These are phyloP conservation scores for Cicer cuneatum DNA, from an alignment of 306 rosid genomes.

Conservation along the genomic window DNA sequence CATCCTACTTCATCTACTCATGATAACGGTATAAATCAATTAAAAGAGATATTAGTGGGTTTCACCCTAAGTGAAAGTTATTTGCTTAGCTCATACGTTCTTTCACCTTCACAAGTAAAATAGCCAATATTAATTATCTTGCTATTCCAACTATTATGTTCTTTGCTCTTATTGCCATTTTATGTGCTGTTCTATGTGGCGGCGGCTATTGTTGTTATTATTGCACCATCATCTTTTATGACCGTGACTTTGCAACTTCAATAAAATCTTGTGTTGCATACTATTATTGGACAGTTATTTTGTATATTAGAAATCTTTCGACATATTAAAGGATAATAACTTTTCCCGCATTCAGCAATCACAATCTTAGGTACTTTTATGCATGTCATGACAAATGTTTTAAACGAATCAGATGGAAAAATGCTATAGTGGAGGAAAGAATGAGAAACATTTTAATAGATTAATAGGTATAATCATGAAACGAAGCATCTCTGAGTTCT, in stretches of 20 bases:
- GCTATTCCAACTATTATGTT: conserved; percentile 10
- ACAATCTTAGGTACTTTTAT: conserved; percentile 3
- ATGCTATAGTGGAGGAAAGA: conserved; percentile 16
- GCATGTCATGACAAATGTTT: conserved; percentile 5
- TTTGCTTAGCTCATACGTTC: conserved; percentile 32
- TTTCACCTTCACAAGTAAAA: conserved; percentile 32
- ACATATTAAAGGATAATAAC: neutral
- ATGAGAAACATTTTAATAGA: conserved; percentile 20
- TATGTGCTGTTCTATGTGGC: conserved; percentile 6
- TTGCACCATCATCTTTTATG: conserved; percentile 37
- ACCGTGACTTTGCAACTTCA: conserved; percentile 1
- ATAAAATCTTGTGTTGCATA: conserved; percentile 11
- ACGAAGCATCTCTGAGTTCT: conserved; percentile 25
- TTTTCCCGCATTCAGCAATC: neutral
- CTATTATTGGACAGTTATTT: conserved; percentile 1
- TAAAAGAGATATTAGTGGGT: conserved; percentile 24
- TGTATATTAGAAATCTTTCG: neutral
- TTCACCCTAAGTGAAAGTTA: conserved; percentile 5
- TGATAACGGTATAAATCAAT: conserved; percentile 54
- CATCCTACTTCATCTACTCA: conserved; percentile 44
- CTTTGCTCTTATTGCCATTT: conserved; percentile 25
- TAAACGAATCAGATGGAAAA: neutral
- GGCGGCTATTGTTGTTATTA: conserved; percentile 16
- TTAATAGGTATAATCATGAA: conserved; percentile 4
- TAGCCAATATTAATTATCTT: conserved; percentile 31